Percentiles rank a stretch among this genome's conserved stretches.
phyloP scores from a whole-genome alignment of 1,284 basidiomycete species.

The Ceratobasidium theobromae region DNA sequence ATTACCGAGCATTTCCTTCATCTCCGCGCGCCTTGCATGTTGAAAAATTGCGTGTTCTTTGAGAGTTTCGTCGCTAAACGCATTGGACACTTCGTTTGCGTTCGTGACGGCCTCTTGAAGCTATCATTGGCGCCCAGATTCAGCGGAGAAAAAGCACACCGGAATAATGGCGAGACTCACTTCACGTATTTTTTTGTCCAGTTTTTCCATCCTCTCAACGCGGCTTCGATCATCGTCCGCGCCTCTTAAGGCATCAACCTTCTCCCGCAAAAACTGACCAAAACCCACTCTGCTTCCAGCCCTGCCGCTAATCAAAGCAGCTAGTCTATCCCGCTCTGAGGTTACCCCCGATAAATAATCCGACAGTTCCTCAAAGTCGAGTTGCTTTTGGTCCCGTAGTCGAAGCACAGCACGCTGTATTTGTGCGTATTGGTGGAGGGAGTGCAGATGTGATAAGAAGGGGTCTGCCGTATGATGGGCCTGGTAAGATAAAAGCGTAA shows the following conservation, averaged over 20 bases:
- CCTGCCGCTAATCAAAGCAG: slow-evolving; percentile 76
- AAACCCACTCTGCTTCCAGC: slow-evolving; percentile 76
- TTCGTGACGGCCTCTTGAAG: slow-evolving; percentile 94
- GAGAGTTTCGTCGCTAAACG: slow-evolving; percentile 92
- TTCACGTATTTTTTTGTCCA: slow-evolving; percentile 94
- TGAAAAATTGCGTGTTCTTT: slow-evolving; percentile 90
- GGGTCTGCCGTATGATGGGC: slow-evolving; percentile 86
- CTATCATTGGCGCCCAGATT: slow-evolving; percentile 47
- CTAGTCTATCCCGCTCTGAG: slow-evolving; percentile 86
- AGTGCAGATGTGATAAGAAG: slow-evolving; percentile 85
- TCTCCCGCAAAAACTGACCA: slow-evolving; percentile 90
- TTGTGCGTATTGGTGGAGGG: slow-evolving; percentile 83
- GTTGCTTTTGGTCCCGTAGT: slow-evolving; percentile 95
- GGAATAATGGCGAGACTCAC: slow-evolving; percentile 48
- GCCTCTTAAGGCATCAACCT: slow-evolving; percentile 87
- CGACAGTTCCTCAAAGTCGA: slow-evolving; percentile 97
- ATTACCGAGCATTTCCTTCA: slow-evolving; percentile 90
- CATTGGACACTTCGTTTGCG: slow-evolving; percentile 92
- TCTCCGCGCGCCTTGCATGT: slow-evolving; percentile 85
- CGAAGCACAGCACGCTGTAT: slow-evolving; percentile 90
- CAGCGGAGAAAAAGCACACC: background rate
- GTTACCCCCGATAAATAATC: slow-evolving; percentile 92
- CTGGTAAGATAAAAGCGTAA: slow-evolving; percentile 45
- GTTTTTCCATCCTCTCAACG: slow-evolving; percentile 88
- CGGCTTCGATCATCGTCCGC: slow-evolving; percentile 92